These are phyloP conservation scores for Cryptosporidium parvum DNA, from an alignment of 169 alveolate species.

Conservation along the genomic window DNA sequence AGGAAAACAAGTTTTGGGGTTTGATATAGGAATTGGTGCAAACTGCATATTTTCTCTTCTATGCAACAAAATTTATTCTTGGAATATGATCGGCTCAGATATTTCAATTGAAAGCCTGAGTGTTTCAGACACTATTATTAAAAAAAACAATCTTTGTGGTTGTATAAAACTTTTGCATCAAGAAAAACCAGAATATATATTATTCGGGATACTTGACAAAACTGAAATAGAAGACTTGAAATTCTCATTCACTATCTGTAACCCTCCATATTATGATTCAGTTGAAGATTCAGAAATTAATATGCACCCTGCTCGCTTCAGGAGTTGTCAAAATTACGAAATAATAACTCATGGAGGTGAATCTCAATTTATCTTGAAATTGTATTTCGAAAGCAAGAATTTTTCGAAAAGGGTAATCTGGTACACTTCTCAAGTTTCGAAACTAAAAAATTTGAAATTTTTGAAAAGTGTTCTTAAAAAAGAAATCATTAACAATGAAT, in stretches of 20 bases:
- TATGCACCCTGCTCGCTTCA: conserved; percentile 69
- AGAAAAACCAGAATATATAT: conserved; percentile 33
- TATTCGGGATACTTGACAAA: conserved; percentile 57
- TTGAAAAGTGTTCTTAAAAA: conserved; percentile 11
- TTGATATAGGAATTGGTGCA: conserved; percentile 82
- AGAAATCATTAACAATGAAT: conserved; percentile 27
- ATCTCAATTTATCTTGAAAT: conserved; percentile 51
- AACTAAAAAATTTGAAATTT: conserved; percentile 48
- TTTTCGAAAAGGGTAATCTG: conserved; percentile 74
- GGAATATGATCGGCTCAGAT: conserved; percentile 81
- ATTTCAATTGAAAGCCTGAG: conserved; percentile 72
- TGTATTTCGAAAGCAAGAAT: conserved; percentile 74
- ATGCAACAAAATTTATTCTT: conserved; percentile 76
- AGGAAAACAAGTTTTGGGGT: conserved; percentile 75
- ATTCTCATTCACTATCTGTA: conserved; percentile 77
- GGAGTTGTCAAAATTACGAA: conserved; percentile 70
- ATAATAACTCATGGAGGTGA: conserved; percentile 80
- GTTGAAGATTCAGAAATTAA: conserved; percentile 8
- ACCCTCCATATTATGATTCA: conserved; percentile 79
- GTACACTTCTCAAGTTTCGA: conserved; percentile 80
- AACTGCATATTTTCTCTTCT: conserved; percentile 79
- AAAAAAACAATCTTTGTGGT: conserved; percentile 36
- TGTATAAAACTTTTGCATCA: conserved; percentile 70
- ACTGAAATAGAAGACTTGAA: conserved; percentile 12
- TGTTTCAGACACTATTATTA: conserved; percentile 66